Conservation (phyloP, 139 green algal genomes). For the Volvox africanus region DNA sequence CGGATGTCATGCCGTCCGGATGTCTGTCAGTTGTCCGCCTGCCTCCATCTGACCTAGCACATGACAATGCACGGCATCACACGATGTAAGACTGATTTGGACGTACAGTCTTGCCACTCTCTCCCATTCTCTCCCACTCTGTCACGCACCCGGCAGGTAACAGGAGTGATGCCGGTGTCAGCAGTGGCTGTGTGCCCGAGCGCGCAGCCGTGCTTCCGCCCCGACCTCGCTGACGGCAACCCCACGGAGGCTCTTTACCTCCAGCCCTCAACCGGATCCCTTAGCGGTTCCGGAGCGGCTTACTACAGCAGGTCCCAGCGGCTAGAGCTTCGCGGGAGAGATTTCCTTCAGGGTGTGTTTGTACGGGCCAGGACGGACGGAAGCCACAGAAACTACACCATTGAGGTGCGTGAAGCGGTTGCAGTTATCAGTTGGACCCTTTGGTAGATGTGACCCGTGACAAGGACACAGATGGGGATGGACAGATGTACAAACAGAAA, state of each 20-base stretch:
- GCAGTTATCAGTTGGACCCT: no score
- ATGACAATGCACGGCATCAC: not conserved
- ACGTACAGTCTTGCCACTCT: not conserved
- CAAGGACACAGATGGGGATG: no score
- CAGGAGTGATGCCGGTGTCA: not conserved
- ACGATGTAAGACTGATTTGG: not conserved
- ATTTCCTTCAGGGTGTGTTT: not conserved
- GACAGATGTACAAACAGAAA: no score
- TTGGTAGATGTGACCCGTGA: no score
- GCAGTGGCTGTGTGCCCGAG: not conserved
- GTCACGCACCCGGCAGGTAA: not conserved
- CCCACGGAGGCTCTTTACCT: not conserved
- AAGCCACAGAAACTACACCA: not conserved
- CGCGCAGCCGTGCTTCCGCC: not conserved
- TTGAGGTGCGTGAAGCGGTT: conserved; percentile 4
- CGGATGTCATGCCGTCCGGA: no score
- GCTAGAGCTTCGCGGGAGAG: not conserved
- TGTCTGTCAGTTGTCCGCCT: no score
- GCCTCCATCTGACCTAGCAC: no score
- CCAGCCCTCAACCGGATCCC: not conserved
- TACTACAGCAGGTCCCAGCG: not conserved
- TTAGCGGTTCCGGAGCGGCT: no score
- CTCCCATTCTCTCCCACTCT: not conserved
- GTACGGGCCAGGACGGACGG: not conserved
- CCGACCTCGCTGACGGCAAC: not conserved